phyloP scores from a whole-genome alignment of 1,284 basidiomycete genomes.

The Papiliotrema nemorosa region DNA sequence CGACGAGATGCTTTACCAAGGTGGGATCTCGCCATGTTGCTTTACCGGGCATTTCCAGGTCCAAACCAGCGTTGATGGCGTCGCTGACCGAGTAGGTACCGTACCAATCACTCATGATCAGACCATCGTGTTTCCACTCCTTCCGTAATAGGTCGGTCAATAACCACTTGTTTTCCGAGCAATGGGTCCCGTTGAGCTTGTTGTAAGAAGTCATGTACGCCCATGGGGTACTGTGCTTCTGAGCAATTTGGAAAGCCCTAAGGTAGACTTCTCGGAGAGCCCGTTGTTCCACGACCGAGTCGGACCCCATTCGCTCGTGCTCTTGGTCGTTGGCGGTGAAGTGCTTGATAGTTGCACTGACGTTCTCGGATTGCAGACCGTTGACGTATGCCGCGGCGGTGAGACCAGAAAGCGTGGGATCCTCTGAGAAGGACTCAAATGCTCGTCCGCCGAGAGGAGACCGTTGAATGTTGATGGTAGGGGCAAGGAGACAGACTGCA shows the following conservation, averaged over 20 bases:
- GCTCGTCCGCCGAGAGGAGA: constrained; percentile 67
- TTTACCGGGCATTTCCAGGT: constrained; percentile 49
- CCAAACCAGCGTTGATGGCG: constrained; percentile 66
- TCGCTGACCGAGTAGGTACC: constrained; percentile 63
- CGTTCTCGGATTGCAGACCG: constrained; percentile 66
- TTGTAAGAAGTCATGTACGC: constrained; percentile 54
- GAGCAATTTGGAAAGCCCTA: constrained; percentile 75
- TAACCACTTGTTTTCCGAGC: constrained; percentile 63
- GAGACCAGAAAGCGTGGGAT: constrained; percentile 67
- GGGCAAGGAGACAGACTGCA: constrained; percentile 64
- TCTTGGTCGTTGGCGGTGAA: constrained; percentile 48
- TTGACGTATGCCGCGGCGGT: constrained; percentile 68
- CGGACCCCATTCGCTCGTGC: constrained; percentile 35
- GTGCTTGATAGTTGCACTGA: constrained; percentile 55
- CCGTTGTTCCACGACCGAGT: constrained; percentile 47
- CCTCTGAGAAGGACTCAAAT: constrained; percentile 67
- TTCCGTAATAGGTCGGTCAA: constrained; percentile 39
- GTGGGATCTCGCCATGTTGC: constrained; percentile 19
- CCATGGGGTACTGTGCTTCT: constrained; percentile 56
- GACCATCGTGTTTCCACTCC: constrained; percentile 68
- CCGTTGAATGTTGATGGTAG: constrained; percentile 76
- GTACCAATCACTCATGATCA: constrained; percentile 60
- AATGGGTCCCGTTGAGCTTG: constrained; percentile 64
- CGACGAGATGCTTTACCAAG: constrained; percentile 58
- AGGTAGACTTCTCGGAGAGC: constrained; percentile 79